phyloP scores from a whole-genome alignment of 139 green algal genomes.

The Zygnema cylindricum region DNA sequence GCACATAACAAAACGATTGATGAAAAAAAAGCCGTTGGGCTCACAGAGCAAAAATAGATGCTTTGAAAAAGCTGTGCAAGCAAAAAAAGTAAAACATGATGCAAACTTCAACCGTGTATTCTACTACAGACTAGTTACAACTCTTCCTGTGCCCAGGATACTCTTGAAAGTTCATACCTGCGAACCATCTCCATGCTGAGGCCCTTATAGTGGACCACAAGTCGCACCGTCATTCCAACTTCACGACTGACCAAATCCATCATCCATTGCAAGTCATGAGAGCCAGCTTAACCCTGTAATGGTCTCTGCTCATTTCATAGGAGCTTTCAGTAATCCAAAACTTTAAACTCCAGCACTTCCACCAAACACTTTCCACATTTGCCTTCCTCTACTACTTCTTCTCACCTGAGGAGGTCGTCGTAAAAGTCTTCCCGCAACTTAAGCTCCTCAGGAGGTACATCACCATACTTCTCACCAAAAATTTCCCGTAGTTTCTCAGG shows the following conservation, averaged over 20 bases:
- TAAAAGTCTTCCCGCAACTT: constrained; percentile 51
- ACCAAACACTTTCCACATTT: too few species aligned
- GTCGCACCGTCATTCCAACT: constrained; percentile 38
- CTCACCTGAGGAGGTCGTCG: constrained; percentile 52
- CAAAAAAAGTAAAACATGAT: too few species aligned
- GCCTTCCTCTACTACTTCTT: too few species aligned
- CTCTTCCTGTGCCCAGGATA: neutral
- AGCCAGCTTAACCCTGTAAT: too few species aligned
- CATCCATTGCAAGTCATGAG: neutral
- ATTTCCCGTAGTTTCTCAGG: constrained; percentile 6
- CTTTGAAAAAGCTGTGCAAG: neutral
- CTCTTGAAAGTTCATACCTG: constrained; percentile 6
- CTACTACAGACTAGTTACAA: too few species aligned
- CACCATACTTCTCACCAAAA: constrained; percentile 40
- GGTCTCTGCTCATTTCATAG: too few species aligned
- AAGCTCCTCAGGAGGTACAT: constrained; percentile 39
- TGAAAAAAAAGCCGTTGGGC: too few species aligned
- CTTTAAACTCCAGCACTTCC: too few species aligned
- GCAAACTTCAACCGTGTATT: too few species aligned
- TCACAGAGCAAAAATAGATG: too few species aligned
- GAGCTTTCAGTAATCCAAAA: too few species aligned
- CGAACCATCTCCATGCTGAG: constrained; percentile 50
- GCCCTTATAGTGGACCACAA: constrained; percentile 48
- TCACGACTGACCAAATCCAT: constrained; percentile 36
- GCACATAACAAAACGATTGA: too few species aligned